A percentile compares a stretch with the other conserved stretches of the same genome.
These are phyloP conservation scores for Ephemerocybe angulata DNA, from an alignment of 768 basidiomycete species.

Conservation along the genomic window DNA sequence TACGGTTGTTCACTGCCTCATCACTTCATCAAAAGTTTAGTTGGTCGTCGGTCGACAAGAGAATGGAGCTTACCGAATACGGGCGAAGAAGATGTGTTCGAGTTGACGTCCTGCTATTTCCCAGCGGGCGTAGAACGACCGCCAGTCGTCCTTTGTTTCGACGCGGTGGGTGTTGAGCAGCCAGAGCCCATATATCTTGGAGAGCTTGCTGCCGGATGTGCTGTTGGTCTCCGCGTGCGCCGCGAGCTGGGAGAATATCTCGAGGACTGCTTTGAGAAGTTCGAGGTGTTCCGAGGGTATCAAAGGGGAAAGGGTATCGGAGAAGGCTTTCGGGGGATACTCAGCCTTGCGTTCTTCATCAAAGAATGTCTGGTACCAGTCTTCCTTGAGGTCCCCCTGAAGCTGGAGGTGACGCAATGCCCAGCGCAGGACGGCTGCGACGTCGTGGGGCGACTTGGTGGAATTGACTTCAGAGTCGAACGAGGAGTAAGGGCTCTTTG, in stretches of 20 bases:
- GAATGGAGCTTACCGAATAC: slow-evolving; percentile 53
- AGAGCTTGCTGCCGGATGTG: slow-evolving; percentile 73
- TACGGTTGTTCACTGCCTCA: slow-evolving; percentile 48
- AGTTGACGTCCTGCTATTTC: slow-evolving; percentile 66
- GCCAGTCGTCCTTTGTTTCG: slow-evolving; percentile 55
- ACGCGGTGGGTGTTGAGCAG: slow-evolving; percentile 49
- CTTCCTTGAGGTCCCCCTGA: slow-evolving; percentile 49
- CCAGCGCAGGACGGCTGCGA: slow-evolving; percentile 81
- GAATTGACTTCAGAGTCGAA: slow-evolving; percentile 66
- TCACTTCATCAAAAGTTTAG: slow-evolving; percentile 51
- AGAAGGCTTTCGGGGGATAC: slow-evolving; percentile 65
- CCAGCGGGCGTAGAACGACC: slow-evolving; percentile 69
- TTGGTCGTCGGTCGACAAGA: neutral
- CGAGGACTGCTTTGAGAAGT: slow-evolving; percentile 53
- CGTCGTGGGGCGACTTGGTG: slow-evolving; percentile 68
- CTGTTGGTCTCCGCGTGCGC: slow-evolving; percentile 70
- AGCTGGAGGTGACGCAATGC: slow-evolving; percentile 70
- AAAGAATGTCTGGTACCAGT: slow-evolving; percentile 68
- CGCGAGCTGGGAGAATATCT: slow-evolving; percentile 66
- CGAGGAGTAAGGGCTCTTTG: slow-evolving; percentile 46
- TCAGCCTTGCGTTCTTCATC: slow-evolving; percentile 53
- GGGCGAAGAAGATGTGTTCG: slow-evolving; percentile 73
- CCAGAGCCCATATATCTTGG: slow-evolving; percentile 74
- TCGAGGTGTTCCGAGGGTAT: slow-evolving; percentile 57
- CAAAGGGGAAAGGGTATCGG: slow-evolving; percentile 55